Evolutionary conservation across 495 filamentous ascomycete species (phyloP).

Genomic region (Aspergillus panamensis): DNA sequence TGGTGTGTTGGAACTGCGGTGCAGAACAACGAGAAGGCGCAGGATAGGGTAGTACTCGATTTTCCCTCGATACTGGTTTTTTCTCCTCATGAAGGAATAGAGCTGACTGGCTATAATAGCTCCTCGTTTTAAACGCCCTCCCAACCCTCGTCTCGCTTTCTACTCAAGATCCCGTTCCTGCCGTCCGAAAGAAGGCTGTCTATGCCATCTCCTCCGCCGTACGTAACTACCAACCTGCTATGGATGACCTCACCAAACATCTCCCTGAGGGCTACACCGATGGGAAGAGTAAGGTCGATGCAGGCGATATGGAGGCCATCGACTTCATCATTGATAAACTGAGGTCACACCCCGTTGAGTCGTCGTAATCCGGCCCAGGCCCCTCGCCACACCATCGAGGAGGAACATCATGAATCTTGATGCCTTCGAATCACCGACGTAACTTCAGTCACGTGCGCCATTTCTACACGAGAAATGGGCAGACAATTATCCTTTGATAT

Average conservation of each 20-base stretch:
- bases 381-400: not conserved
- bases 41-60: slow-evolving; percentile 59
- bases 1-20: slow-evolving; percentile 94
- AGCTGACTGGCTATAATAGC: slow-evolving; percentile 32
- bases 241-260: slow-evolving; percentile 58
- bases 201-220: slow-evolving; percentile 79
- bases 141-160: slow-evolving; percentile 64
- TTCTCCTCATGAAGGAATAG: not conserved
- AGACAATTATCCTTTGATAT: too few species aligned
- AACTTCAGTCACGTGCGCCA: not conserved
- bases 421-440: not conserved
- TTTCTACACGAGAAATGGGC: too few species aligned
- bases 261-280: slow-evolving; percentile 60
- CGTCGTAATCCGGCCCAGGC: slow-evolving; percentile 25
- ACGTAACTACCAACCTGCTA: slow-evolving; percentile 80
- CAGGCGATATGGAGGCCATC: slow-evolving; percentile 78
- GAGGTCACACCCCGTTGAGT: slow-evolving; percentile 45
- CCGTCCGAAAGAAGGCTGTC: slow-evolving; percentile 79
- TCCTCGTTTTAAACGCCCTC: slow-evolving; percentile 68
- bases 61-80: not conserved
- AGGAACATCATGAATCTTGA: not conserved
- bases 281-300: slow-evolving; percentile 56
- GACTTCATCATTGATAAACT: slow-evolving; percentile 68
- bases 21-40: slow-evolving; percentile 84
- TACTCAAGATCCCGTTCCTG: slow-evolving; percentile 53